Conservation (phyloP, 352 stramenopile genomes). For the Phytophthora hybrid region DNA sequence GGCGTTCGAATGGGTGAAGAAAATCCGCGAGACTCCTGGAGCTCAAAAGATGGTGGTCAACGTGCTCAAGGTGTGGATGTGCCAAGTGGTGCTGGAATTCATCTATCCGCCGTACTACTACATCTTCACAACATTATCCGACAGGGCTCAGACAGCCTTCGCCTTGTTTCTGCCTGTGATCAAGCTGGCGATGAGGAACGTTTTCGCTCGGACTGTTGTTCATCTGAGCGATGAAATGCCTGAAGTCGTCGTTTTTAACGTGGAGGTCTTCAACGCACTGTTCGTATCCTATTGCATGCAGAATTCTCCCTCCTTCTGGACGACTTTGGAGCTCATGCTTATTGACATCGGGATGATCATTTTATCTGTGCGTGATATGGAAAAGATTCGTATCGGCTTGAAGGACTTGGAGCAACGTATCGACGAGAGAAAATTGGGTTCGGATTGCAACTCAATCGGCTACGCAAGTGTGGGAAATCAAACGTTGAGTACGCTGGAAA, state of each 20-base stretch:
- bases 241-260: constrained; percentile 5
- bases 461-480: background rate
- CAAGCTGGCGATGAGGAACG: constrained; percentile 4
- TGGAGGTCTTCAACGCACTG: constrained; percentile 6
- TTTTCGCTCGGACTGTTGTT: constrained; percentile 4
- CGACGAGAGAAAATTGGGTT: background rate
- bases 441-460: background rate
- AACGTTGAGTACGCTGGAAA: background rate
- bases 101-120: constrained; percentile 1
- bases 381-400: background rate
- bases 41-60: constrained; percentile 2
- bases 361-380: constrained; percentile 3
- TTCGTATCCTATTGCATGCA: constrained; percentile 19
- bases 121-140: constrained; percentile 5
- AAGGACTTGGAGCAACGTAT: constrained; percentile 3
- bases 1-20: constrained; percentile 9
- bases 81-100: constrained; percentile 2
- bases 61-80: constrained; percentile 19
- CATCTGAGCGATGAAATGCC: constrained; percentile 14
- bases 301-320: constrained; percentile 16
- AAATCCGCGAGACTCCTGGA: constrained; percentile 6
- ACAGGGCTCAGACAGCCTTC: background rate
- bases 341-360: constrained; percentile 4
- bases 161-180: constrained; percentile 1
- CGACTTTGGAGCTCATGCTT: constrained; percentile 11